Evolutionary conservation across 192 early-diverging fungal species (phyloP).

Genomic region (Backusella westeae): DNA sequence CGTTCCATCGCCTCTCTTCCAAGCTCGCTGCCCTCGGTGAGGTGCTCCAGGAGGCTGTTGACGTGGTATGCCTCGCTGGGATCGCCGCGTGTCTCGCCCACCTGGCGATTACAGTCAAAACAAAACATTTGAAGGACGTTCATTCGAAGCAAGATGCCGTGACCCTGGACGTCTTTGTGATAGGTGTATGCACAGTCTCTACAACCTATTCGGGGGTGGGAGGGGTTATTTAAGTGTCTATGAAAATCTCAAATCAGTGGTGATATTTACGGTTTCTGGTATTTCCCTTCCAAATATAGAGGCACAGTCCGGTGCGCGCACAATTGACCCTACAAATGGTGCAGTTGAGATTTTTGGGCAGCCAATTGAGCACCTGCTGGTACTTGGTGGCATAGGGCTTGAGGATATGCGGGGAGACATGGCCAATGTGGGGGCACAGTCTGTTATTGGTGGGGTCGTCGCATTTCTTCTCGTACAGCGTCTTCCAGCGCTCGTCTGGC

Average conservation of each 20-base stretch:
- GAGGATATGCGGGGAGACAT: constrained; percentile 6
- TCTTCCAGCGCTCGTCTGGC: constrained; percentile 23
- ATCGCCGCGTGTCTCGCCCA: constrained; percentile 33
- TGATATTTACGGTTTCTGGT: constrained; percentile 20
- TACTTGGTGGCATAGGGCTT: constrained; percentile 22
- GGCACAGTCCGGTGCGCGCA: constrained; percentile 19
- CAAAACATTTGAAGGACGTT: constrained; percentile 34
- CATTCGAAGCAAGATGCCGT: constrained; percentile 31
- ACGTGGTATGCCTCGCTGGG: constrained; percentile 29
- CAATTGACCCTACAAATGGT: constrained; percentile 18
- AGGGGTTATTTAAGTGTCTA: no score
- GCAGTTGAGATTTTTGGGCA: constrained; percentile 28
- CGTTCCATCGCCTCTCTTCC: constrained; percentile 20
- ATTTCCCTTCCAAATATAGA: constrained; percentile 37
- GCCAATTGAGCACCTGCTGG: constrained; percentile 27
- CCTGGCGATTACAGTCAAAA: constrained; percentile 29
- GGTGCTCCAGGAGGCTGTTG: constrained; percentile 13
- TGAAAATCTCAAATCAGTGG: no score
- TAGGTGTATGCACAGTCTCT: constrained; percentile 32
- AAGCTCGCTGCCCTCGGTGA: constrained; percentile 23
- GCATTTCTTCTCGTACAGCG: constrained; percentile 15
- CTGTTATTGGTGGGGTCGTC: constrained; percentile 26
- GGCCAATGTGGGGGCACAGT: constrained; percentile 31
- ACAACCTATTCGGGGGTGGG: constrained; percentile 10
- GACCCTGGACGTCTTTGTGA: constrained; percentile 25